phyloP scores from a whole-genome alignment of 2,329 filamentous ascomycete genomes.

The Allantophomopsis cytisporea region DNA sequence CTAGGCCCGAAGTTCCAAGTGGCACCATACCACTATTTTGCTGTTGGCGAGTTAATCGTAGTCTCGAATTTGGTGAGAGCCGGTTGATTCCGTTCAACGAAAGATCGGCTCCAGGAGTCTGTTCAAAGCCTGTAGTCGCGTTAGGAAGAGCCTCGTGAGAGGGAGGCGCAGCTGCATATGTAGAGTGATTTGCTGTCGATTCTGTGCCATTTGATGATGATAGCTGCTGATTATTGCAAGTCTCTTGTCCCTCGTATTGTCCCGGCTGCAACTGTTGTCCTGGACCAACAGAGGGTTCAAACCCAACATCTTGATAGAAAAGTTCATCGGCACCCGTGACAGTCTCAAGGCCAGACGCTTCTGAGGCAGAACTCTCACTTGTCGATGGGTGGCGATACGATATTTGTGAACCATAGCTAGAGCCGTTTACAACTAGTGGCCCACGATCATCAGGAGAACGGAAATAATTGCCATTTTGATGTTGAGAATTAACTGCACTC shows the following conservation, averaged over 20 bases:
- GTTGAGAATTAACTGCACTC: constrained; percentile 8
- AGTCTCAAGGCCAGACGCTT: constrained; percentile 12
- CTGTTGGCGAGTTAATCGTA: constrained; percentile 9
- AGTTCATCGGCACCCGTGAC: constrained; percentile 13
- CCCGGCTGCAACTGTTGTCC: no score
- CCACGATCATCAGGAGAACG: constrained; percentile 12
- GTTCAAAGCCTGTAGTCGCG: no score
- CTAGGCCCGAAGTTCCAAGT: constrained; percentile 13
- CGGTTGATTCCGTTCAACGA: constrained; percentile 6
- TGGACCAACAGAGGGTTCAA: constrained; percentile 1
- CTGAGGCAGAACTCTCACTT: constrained; percentile 10
- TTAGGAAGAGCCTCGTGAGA: no score
- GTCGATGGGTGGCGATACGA: constrained; percentile 13
- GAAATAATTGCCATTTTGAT: constrained; percentile 13
- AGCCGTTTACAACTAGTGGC: constrained; percentile 18
- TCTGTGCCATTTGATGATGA: no score
- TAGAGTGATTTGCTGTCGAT: no score
- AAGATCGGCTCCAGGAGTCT: no score
- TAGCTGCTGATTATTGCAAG: no score
- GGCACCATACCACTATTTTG: constrained; percentile 16
- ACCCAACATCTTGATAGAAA: constrained; percentile 11
- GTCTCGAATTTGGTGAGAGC: constrained; percentile 14
- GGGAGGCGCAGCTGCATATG: no score
- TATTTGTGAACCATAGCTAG: constrained; percentile 5
- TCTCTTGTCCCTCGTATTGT: no score